A percentile compares a stretch with the other conserved stretches of the same genome.
Evolutionary conservation across 129 eudicot species (phyloP).

Genomic region (Arctium minus): DNA sequence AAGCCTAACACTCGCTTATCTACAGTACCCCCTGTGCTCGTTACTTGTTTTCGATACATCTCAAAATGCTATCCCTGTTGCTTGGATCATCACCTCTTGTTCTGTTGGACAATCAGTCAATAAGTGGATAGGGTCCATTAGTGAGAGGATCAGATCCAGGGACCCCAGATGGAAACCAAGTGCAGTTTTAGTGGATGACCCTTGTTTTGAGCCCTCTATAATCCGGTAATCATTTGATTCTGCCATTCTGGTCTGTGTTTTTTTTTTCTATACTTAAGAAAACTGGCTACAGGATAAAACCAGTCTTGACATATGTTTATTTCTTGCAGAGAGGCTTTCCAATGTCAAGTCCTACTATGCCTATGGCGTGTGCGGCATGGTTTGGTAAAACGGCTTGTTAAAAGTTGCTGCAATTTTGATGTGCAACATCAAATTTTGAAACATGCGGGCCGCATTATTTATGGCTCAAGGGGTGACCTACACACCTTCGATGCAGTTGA

Average conservation of each 20-base stretch:
- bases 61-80: conserved; percentile 34
- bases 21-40: conserved; percentile 29
- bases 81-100: conserved; percentile 33
- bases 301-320: conserved; percentile 1
- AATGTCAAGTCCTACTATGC: conserved; percentile 29
- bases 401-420: conserved; percentile 32
- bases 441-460: conserved; percentile 29
- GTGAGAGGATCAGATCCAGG: conserved; percentile 17
- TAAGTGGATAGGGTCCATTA: conserved; percentile 25
- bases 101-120: conserved; percentile 9
- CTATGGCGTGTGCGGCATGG: conserved; percentile 40
- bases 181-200: conserved; percentile 31
- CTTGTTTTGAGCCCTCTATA: conserved; percentile 22
- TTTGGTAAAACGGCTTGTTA: conserved; percentile 23
- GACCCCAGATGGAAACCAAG: conserved; percentile 35
- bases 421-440: conserved; percentile 39
- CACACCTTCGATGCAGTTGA: conserved; percentile 24
- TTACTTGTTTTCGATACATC: conserved; percentile 31
- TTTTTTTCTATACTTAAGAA: neutral
- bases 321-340: conserved; percentile 30
- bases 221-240: conserved; percentile 14
- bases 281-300: too few species aligned
- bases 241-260: neutral
- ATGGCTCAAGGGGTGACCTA: conserved; percentile 21
- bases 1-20: neutral